Conservation (phyloP, 148 eudicot species). For the Cornus florida region DNA sequence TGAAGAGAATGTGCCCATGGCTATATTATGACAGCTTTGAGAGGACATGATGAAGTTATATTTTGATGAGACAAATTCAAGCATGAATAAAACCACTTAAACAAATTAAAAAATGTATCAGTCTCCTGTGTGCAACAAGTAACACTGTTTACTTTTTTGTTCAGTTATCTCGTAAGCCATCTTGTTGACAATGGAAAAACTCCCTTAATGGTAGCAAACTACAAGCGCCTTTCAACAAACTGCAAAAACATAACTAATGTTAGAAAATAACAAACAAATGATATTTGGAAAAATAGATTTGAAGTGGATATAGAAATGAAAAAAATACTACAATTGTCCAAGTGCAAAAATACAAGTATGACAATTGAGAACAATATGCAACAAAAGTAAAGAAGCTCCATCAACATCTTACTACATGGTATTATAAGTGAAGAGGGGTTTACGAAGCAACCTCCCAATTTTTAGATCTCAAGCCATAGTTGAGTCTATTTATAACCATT, state of each 20-base stretch:
- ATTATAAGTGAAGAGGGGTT: no score
- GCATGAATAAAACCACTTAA: background rate
- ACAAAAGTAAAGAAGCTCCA: background rate
- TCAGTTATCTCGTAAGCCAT: slow-evolving; percentile 32
- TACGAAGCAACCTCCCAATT: no score
- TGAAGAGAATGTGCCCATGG: no score
- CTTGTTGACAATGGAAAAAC: background rate
- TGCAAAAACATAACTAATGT: background rate
- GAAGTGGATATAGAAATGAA: background rate
- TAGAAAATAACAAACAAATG: background rate
- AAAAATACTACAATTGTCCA: no score
- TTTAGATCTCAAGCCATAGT: no score
- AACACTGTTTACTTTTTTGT: slow-evolving; percentile 26
- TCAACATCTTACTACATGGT: background rate
- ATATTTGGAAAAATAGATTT: no score
- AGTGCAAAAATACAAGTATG: no score
- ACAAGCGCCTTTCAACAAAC: background rate
- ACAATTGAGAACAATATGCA: background rate
- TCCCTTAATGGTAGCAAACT: background rate
- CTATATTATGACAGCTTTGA: no score
- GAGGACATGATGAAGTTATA: no score
- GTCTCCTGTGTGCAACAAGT: background rate
- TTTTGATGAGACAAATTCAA: no score
- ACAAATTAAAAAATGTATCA: background rate
- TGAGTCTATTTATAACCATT: background rate